phyloP scores from a whole-genome alignment of 345 rosid species.

The Zanthoxylum bungeanum region DNA sequence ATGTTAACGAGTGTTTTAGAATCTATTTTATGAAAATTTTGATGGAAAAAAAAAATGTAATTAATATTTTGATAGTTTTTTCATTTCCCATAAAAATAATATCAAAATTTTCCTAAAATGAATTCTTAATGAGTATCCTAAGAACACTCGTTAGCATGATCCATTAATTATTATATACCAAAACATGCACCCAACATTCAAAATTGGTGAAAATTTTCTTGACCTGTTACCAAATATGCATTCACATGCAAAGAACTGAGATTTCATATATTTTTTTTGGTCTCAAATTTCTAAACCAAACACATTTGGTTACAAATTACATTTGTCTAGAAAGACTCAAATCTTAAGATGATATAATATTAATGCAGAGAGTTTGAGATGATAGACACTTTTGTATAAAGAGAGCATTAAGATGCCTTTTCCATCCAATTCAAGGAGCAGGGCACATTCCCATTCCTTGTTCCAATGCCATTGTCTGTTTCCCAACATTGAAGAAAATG shows the following conservation, averaged over 20 bases:
- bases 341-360: too few species aligned
- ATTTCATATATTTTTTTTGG: not conserved
- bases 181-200: not conserved
- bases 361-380: too few species aligned
- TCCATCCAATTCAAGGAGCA: not conserved
- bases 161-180: not conserved
- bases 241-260: slow-evolving; percentile 10
- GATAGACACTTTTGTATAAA: not conserved
- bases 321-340: not conserved
- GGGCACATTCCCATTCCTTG: not conserved
- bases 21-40: too few species aligned
- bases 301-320: not conserved
- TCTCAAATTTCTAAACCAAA: not conserved
- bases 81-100: too few species aligned
- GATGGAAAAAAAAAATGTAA: too few species aligned
- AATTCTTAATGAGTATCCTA: too few species aligned
- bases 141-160: too few species aligned
- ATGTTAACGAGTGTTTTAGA: too few species aligned
- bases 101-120: too few species aligned
- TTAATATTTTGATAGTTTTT: too few species aligned
- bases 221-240: not conserved
- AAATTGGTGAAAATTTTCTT: not conserved
- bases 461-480: not conserved
- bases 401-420: not conserved
- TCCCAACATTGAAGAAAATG: not conserved